phyloP scores from a whole-genome alignment of 192 early-diverging fungal species.

The Geranomyces michiganensis region DNA sequence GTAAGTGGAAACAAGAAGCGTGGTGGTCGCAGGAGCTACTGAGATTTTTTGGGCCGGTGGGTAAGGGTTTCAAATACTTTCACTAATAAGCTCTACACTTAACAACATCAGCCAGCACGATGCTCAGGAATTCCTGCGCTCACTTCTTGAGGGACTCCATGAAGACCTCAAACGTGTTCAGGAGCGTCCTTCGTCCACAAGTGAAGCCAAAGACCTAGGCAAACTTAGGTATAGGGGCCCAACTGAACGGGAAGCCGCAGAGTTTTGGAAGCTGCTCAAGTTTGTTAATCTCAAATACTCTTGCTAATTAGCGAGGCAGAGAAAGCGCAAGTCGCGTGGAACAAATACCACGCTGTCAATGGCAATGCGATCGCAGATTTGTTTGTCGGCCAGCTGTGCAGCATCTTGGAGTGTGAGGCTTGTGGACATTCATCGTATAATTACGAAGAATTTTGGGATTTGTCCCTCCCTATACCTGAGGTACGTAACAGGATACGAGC shows the following conservation, averaged over 20 bases:
- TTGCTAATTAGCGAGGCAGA: conserved; percentile 54
- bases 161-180: conserved; percentile 52
- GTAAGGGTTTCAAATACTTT: no score
- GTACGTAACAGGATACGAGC: conserved; percentile 7
- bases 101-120: background rate
- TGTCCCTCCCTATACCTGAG: conserved; percentile 58
- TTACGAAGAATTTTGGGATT: conserved; percentile 64
- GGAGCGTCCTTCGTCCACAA: conserved; percentile 39
- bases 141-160: conserved; percentile 55
- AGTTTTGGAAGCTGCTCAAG: no score
- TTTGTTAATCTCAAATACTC: no score
- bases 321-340: conserved; percentile 53
- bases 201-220: conserved; percentile 50
- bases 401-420: conserved; percentile 46
- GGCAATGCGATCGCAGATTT: conserved; percentile 52
- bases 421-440: conserved; percentile 52
- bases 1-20: no score
- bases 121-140: conserved; percentile 52
- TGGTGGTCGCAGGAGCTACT: no score
- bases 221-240: background rate
- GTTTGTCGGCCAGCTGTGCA: conserved; percentile 60
- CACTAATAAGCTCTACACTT: background rate
- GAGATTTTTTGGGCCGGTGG: no score
- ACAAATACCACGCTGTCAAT: conserved; percentile 39
- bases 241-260: no score